Conservation (phyloP, 139 green algal genomes). For the Chlorella sorokiniana region DNA sequence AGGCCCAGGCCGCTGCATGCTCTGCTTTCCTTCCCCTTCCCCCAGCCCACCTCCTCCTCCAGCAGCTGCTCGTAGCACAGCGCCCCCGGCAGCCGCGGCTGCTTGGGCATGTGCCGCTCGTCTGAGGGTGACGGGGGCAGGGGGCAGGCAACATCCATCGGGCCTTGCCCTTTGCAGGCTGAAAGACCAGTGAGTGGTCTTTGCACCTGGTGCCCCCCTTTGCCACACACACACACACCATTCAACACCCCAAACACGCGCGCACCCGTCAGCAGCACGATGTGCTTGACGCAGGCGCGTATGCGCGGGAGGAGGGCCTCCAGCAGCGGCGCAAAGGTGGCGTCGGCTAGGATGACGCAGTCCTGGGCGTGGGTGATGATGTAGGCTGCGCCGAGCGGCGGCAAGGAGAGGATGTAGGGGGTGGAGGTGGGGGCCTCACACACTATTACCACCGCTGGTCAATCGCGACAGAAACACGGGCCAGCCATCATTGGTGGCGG, state of each 20-base stretch:
- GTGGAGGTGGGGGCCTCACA: no score
- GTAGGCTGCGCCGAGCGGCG: no score
- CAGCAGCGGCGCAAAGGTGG: conserved; percentile 57
- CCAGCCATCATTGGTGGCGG: no score
- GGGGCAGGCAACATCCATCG: background rate
- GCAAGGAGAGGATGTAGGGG: no score
- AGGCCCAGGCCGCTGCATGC: no score
- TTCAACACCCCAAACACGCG: background rate
- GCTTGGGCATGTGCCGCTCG: conserved; percentile 53
- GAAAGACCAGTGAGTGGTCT: background rate
- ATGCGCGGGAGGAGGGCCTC: conserved; percentile 44
- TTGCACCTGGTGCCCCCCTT: background rate
- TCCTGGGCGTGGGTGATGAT: conserved; percentile 63
- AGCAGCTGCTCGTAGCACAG: conserved; percentile 82
- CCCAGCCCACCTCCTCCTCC: conserved; percentile 28
- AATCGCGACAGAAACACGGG: no score
- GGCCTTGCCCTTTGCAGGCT: background rate
- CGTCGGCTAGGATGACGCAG: conserved; percentile 57
- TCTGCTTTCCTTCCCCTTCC: background rate
- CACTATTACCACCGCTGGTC: no score
- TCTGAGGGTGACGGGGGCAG: background rate
- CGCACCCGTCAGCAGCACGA: conserved; percentile 56
- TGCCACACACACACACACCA: background rate
- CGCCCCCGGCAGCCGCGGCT: background rate
- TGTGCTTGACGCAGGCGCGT: conserved; percentile 40